Conservation (phyloP, 345 rosid genomes). For the Durio zibethinus region DNA sequence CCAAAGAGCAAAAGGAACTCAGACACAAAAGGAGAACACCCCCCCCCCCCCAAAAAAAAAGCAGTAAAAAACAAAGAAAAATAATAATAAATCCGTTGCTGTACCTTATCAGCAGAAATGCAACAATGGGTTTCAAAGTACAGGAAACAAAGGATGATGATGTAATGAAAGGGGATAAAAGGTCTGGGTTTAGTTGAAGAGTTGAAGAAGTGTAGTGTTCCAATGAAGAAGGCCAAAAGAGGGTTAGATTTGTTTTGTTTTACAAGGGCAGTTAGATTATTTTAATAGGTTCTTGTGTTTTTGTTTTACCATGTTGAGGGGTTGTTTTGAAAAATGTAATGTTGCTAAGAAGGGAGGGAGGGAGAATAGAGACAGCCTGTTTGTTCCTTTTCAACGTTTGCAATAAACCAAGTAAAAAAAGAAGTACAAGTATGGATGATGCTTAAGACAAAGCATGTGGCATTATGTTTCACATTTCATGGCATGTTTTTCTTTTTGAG, state of each 20-base stretch:
- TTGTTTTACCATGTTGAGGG: conserved; percentile 44
- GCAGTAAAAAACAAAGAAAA: not conserved
- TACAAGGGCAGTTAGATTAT: conserved; percentile 14
- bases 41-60: too few relatives aligned
- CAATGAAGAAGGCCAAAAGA: conserved; percentile 9
- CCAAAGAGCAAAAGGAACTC: not conserved
- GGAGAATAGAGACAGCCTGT: conserved; percentile 37
- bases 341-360: not conserved
- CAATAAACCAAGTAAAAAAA: not conserved
- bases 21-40: not conserved
- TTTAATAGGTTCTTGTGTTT: conserved; percentile 13
- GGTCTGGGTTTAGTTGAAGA: not conserved
- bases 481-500: conserved; percentile 35
- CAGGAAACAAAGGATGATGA: not conserved
- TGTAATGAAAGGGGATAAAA: conserved; percentile 17
- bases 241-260: too few relatives aligned
- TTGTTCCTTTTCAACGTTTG: conserved; percentile 37
- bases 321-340: conserved; percentile 19
- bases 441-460: conserved; percentile 38
- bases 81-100: conserved; percentile 4
- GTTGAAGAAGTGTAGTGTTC: not conserved
- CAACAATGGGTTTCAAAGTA: conserved; percentile 13
- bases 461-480: conserved; percentile 46
- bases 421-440: conserved; percentile 26
- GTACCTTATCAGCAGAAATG: conserved; percentile 24